Base-by-base conservation (phyloP, 768 basidiomycete genomes). In the Tylopilus sp. region DNA sequence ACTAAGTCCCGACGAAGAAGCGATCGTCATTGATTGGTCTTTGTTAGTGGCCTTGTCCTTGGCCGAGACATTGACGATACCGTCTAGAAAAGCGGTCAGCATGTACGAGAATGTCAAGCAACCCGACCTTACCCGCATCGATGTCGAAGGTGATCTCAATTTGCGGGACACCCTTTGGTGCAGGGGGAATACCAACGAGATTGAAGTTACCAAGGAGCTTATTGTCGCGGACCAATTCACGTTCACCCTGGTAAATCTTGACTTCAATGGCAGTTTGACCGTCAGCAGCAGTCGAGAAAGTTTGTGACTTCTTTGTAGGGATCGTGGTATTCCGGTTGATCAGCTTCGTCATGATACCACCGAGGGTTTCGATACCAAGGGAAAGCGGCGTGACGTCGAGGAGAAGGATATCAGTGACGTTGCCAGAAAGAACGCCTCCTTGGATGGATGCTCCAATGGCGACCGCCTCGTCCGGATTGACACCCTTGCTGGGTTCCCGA, bases 251-350 rank as follows among this genome's bases (percentile, higher is more conserved):
- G 80, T 83, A 99, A 61, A 99, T 94, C 84, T 98, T 98, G 71
- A 99, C 95, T 71, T 98, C 95, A 58, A 99, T 98, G 33, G 95
- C 95, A n/a, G 90, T 95, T 74, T 99, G 97, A 47, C 97, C 95
- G 56, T 99, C 97, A 35, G 95, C 95, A 36, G 97, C 95, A 15
- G 97, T 99, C 4, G 95, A 98, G 81, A 99, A 98, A 40, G 88
- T 89, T 71, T 98, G 95, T 0, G 92, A 94, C 82, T 99, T 99
- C 81, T 99, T 99, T 60, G 95, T 98, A 5, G 97, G 97, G 73
- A 98, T 98, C 51, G 97, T 98, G 11, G 97, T 99, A 78, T 99
- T 99, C 53, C 97, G 88, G 66, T 79, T 87, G 74, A 99, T 99
- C 40, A 99, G 83, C 73, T 98, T 95, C 58, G 95, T 98, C 92